phyloP scores from a whole-genome alignment of 176 grass and related monocot genomes.

The Echinochloa phyllopogon region DNA sequence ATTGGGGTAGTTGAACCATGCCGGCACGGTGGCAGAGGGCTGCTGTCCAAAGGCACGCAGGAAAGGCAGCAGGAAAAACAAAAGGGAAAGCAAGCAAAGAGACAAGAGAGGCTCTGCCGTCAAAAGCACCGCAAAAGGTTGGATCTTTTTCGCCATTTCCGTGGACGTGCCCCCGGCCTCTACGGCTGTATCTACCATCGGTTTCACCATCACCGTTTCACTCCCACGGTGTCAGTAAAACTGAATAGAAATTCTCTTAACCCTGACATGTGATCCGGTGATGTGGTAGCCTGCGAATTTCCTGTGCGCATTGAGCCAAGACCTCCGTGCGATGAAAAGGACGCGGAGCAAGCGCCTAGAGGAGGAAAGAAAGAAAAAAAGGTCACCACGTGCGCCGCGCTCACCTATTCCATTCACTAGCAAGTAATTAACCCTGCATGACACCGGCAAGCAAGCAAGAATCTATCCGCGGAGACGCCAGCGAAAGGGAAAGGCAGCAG shows the following conservation, averaged over 20 bases:
- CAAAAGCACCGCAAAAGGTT: not conserved
- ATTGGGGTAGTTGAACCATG: not conserved
- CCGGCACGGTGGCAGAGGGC: not conserved
- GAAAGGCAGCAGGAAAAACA: not conserved
- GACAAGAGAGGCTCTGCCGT: not conserved
- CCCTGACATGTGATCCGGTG: not conserved
- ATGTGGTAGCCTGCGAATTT: not conserved
- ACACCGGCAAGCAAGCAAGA: not conserved
- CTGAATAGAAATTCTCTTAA: not conserved
- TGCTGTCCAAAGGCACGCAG: not conserved
- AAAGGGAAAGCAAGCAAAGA: not conserved
- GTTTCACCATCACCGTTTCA: not conserved
- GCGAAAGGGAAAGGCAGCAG: not conserved
- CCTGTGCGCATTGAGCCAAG: not conserved
- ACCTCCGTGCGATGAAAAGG: not conserved
- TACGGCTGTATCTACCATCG: not conserved
- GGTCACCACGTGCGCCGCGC: not conserved
- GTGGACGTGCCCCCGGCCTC: not conserved
- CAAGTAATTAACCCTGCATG: not conserved
- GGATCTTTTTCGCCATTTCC: not conserved
- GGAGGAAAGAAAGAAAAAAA: not conserved
- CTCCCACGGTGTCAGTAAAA: not conserved
- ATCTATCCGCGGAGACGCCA: not conserved
- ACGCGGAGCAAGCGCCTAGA: not conserved
- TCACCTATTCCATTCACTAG: not conserved